Evolutionary conservation across 208 protist species (phyloP).

Genomic region (Acanthamoeba triangularis): DNA sequence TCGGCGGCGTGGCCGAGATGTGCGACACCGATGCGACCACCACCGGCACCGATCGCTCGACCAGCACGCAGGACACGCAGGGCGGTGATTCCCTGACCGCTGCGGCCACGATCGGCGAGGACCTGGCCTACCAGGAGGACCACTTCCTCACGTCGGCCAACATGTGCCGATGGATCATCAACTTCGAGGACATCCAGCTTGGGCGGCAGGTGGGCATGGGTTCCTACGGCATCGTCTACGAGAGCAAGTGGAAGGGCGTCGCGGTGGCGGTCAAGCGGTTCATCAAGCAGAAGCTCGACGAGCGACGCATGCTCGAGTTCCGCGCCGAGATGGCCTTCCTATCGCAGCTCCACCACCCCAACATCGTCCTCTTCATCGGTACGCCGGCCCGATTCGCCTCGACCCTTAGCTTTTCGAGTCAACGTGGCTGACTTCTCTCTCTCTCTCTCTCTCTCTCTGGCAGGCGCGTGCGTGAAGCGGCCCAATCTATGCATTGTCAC

Average conservation of each 20-base stretch:
- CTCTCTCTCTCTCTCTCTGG: background rate
- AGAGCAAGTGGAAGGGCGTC: slow-evolving; percentile 31
- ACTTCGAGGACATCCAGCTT: slow-evolving; percentile 18
- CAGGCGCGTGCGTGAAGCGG: slow-evolving; percentile 72
- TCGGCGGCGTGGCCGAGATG: background rate
- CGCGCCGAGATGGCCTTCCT: slow-evolving; percentile 1
- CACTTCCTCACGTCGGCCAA: background rate
- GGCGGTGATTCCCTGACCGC: background rate
- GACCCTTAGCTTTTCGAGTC: background rate
- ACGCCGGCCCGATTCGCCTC: background rate
- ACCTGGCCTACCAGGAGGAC: slow-evolving; percentile 17
- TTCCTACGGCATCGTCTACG: slow-evolving; percentile 20
- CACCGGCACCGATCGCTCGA: background rate
- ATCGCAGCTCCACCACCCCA: background rate
- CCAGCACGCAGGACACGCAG: background rate
- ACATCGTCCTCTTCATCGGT: slow-evolving; percentile 59
- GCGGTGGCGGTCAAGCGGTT: background rate
- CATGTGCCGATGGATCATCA: slow-evolving; percentile 59
- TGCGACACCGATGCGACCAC: background rate
- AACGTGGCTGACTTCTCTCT: background rate
- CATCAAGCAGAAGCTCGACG: slow-evolving; percentile 13
- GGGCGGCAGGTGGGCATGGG: slow-evolving; percentile 44
- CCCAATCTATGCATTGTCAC: slow-evolving; percentile 87
- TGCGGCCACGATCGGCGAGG: background rate
- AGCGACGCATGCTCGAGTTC: background rate